Evolutionary conservation across 345 rosid genomes (phyloP).

Genomic region (Streptanthus diversifolius): DNA sequence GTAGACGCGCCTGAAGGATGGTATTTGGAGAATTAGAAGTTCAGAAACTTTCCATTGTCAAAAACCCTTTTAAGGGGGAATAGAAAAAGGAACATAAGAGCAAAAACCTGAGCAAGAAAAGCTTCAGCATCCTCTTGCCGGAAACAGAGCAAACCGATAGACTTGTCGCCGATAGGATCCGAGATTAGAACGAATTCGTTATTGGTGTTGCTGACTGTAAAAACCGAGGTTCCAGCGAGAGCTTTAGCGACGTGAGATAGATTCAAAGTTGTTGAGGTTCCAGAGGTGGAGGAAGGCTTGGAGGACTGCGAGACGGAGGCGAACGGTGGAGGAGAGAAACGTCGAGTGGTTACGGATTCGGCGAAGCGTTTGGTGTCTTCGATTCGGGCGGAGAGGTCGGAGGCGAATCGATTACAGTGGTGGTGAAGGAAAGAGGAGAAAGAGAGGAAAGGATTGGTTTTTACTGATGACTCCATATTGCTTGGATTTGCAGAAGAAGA

Average conservation of each 20-base stretch:
- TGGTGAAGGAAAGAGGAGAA: slow-evolving; percentile 63
- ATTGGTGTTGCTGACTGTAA: slow-evolving; percentile 81
- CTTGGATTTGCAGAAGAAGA: slow-evolving; percentile 4
- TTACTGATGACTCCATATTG: slow-evolving; percentile 50
- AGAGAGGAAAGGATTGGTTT: slow-evolving; percentile 58
- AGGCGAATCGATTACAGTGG: slow-evolving; percentile 52
- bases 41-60: neutral
- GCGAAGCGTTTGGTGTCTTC: slow-evolving; percentile 54
- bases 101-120: slow-evolving; percentile 75
- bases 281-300: slow-evolving; percentile 25
- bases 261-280: slow-evolving; percentile 37
- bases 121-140: slow-evolving; percentile 93
- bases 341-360: slow-evolving; percentile 36
- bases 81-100: neutral
- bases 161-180: slow-evolving; percentile 79
- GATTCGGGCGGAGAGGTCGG: slow-evolving; percentile 54
- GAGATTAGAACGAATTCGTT: slow-evolving; percentile 93
- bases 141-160: slow-evolving; percentile 90
- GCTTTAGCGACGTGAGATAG: slow-evolving; percentile 67
- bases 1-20: slow-evolving; percentile 54
- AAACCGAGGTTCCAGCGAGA: slow-evolving; percentile 71
- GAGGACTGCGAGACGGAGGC: slow-evolving; percentile 66
- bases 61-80: neutral
- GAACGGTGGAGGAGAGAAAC: slow-evolving; percentile 47
- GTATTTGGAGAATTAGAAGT: neutral